Conservation (phyloP, 331 rosid genomes). For the Saraca asoca region DNA sequence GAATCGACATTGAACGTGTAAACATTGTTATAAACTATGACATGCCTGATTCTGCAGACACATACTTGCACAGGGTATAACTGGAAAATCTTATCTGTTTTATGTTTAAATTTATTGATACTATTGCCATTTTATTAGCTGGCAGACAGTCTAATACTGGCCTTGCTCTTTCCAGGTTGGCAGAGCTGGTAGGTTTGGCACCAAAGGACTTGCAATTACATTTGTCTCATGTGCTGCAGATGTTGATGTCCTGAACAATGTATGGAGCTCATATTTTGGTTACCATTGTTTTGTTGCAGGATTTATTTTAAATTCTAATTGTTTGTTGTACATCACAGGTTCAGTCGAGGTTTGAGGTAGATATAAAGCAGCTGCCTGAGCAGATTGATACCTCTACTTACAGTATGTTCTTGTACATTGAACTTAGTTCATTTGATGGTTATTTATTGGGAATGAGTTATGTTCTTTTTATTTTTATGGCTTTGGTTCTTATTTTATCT, state of each 20-base stretch:
- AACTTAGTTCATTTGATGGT: conserved; percentile 4
- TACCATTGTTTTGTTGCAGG: not conserved
- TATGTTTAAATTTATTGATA: no score
- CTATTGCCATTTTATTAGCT: no score
- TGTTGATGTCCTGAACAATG: conserved; percentile 92
- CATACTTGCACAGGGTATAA: conserved; percentile 91
- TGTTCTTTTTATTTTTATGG: no score
- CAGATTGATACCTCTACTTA: conserved; percentile 97
- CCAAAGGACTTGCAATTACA: conserved; percentile 98
- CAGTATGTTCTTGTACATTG: conserved; percentile 56
- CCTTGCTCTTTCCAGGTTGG: conserved; percentile 72
- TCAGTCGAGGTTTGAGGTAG: conserved; percentile 97
- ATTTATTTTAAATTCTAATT: conserved; percentile 5
- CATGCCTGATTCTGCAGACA: conserved; percentile 99
- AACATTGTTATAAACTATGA: conserved; percentile 96
- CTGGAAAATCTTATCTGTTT: not conserved
- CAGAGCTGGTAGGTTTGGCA: conserved; percentile 98
- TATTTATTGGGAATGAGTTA: no score
- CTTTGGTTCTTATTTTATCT: no score
- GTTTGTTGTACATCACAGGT: conserved; percentile 55
- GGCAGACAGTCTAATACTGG: not conserved
- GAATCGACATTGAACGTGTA: conserved; percentile 96
- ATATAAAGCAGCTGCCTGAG: conserved; percentile 96
- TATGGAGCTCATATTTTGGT: conserved; percentile 29
- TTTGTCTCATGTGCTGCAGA: conserved; percentile 91